These are phyloP conservation scores for Euryodendron excelsum DNA, from an alignment of 148 eudicot genomes.

Conservation along the genomic window DNA sequence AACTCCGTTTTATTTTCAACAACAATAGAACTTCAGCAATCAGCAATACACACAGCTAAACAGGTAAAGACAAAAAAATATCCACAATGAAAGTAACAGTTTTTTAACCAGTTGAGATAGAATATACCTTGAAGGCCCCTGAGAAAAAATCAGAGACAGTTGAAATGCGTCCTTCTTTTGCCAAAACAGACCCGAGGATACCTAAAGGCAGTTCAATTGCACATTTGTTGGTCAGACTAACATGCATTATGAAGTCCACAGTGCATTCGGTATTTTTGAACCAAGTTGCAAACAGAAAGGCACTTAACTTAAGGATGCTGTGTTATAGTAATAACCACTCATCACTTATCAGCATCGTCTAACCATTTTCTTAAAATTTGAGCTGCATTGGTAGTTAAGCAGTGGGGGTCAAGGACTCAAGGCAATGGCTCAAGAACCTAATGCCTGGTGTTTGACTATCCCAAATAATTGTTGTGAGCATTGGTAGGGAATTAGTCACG, in stretches of 20 bases:
- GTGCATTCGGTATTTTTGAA: background rate
- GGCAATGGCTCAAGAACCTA: too few relatives aligned
- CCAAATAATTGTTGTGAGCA: too few relatives aligned
- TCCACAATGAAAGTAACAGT: background rate
- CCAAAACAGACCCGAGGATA: slow-evolving; percentile 69
- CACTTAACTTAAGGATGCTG: background rate
- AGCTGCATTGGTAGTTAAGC: too few relatives aligned
- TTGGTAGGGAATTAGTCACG: too few relatives aligned
- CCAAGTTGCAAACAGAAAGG: background rate
- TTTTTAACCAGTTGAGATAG: background rate
- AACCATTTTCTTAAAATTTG: background rate
- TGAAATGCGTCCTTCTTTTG: slow-evolving; percentile 73
- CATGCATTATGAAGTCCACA: background rate
- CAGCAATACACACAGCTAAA: background rate
- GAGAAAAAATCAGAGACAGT: slow-evolving; percentile 66
- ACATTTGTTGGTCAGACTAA: background rate
- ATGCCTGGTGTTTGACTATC: too few relatives aligned
- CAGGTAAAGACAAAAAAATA: background rate
- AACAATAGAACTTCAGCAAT: background rate
- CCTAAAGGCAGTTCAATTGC: slow-evolving; percentile 42
- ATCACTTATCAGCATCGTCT: slow-evolving; percentile 7
- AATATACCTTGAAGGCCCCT: slow-evolving; percentile 70
- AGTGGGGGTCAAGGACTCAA: too few relatives aligned
- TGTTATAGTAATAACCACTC: too few relatives aligned
- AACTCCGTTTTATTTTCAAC: background rate